phyloP scores from a whole-genome alignment of 2,329 filamentous ascomycete species.

The Microdochium nivale region DNA sequence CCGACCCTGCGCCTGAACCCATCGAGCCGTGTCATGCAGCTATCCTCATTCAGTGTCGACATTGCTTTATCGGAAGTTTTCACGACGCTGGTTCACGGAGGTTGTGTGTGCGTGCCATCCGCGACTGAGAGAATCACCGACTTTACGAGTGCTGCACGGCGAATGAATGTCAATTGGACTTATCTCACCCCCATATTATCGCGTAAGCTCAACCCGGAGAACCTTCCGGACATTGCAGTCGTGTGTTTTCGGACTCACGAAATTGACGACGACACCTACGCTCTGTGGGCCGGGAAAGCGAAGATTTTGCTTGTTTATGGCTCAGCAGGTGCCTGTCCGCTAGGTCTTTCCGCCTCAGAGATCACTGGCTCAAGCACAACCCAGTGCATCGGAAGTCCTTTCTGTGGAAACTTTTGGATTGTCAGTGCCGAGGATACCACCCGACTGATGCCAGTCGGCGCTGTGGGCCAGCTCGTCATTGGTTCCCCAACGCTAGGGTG shows the following conservation, averaged over 20 bases:
- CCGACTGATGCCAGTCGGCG: slow-evolving; percentile 42
- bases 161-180: slow-evolving; percentile 32
- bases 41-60: slow-evolving; percentile 48
- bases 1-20: slow-evolving; percentile 38
- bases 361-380: slow-evolving; percentile 26
- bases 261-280: slow-evolving; percentile 40
- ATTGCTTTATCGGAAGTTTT: slow-evolving; percentile 45
- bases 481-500: slow-evolving; percentile 44
- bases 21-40: slow-evolving; percentile 48
- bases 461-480: slow-evolving; percentile 50
- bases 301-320: slow-evolving; percentile 43
- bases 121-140: slow-evolving; percentile 31
- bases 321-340: slow-evolving; percentile 39
- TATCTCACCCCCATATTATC: slow-evolving; percentile 43
- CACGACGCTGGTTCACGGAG: slow-evolving; percentile 39
- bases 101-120: slow-evolving; percentile 40
- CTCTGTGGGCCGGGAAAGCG: slow-evolving; percentile 34
- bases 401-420: slow-evolving; percentile 41
- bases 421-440: slow-evolving; percentile 42
- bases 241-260: slow-evolving; percentile 33
- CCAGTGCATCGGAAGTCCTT: slow-evolving; percentile 35
- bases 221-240: slow-evolving; percentile 16
- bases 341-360: slow-evolving; percentile 40
- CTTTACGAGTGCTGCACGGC: slow-evolving; percentile 30
- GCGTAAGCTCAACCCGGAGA: slow-evolving; percentile 17